A percentile compares a stretch with the other conserved stretches of the same genome.
phyloP scores from a whole-genome alignment of 331 rosid genomes.

The Rhamnella rubrinervis region DNA sequence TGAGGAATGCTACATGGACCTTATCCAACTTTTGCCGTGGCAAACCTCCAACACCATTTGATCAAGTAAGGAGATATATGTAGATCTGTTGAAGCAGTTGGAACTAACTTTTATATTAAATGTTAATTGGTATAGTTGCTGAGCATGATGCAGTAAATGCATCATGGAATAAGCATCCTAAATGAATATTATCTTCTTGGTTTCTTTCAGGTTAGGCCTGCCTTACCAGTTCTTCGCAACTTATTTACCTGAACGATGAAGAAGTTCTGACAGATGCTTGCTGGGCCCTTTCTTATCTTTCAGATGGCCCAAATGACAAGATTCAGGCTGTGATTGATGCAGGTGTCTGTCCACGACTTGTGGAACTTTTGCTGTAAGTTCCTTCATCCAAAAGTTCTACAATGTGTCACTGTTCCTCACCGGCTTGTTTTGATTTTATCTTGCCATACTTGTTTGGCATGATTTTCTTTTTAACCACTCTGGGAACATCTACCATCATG shows the following conservation, averaged over 20 bases:
- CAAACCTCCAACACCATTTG: slow-evolving; percentile 59
- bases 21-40: slow-evolving; percentile 62
- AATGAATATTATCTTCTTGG: slow-evolving; percentile 1
- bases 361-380: slow-evolving; percentile 61
- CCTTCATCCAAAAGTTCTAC: background rate
- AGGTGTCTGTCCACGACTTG: slow-evolving; percentile 57
- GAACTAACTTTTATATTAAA: background rate
- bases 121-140: slow-evolving; percentile 6
- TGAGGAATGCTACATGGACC: slow-evolving; percentile 66
- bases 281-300: slow-evolving; percentile 73
- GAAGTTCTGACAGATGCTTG: slow-evolving; percentile 63
- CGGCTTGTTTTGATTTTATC: background rate
- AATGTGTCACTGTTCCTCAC: background rate
- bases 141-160: background rate
- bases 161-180: slow-evolving; percentile 2
- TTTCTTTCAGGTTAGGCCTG: slow-evolving; percentile 56
- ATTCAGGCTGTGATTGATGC: slow-evolving; percentile 63
- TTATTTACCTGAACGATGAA: slow-evolving; percentile 53
- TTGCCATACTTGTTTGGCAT: background rate
- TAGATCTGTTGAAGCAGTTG: background rate
- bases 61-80: slow-evolving; percentile 38
- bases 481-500: background rate
- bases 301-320: slow-evolving; percentile 58
- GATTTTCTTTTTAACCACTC: background rate
- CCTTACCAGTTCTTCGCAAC: slow-evolving; percentile 55